phyloP scores from a whole-genome alignment of 2,329 filamentous ascomycete species.

The Fusarium xyrophilum region DNA sequence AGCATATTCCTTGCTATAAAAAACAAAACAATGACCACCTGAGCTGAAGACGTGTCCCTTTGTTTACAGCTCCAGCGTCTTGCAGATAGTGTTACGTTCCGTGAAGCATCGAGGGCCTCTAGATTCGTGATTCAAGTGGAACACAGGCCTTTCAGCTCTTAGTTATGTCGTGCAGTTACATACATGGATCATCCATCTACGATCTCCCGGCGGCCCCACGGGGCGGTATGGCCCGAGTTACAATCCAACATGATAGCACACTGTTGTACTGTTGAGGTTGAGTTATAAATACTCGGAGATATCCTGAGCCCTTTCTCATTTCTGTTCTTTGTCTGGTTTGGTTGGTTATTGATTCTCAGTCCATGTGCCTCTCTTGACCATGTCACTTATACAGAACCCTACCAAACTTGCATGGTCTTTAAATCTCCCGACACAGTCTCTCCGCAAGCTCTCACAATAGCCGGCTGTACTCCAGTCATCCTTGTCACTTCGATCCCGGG shows the following conservation, averaged over 20 bases:
- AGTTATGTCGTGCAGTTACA: slow-evolving; percentile 24
- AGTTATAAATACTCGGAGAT: slow-evolving; percentile 25
- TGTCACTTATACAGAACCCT: neutral
- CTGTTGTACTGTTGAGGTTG: neutral
- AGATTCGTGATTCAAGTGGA: slow-evolving; percentile 10
- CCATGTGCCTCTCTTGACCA: neutral
- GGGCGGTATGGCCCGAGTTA: slow-evolving; percentile 5
- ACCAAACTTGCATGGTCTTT: neutral
- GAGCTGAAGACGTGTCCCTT: slow-evolving; percentile 2
- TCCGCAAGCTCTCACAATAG: neutral
- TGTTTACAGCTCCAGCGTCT: slow-evolving; percentile 1
- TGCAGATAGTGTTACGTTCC: slow-evolving; percentile 11
- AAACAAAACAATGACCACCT: slow-evolving; percentile 16
- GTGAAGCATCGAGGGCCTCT: slow-evolving; percentile 8
- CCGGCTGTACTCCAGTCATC: neutral
- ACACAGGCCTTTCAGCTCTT: slow-evolving; percentile 19
- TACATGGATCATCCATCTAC: slow-evolving; percentile 34
- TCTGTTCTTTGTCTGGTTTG: neutral
- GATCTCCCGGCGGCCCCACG: slow-evolving; percentile 19
- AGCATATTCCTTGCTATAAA: slow-evolving; percentile 4
- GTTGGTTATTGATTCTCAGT: neutral
- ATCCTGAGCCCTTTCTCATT: neutral
- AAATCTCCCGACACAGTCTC: neutral
- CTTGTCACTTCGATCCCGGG: slow-evolving; percentile 2
- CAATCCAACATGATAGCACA: neutral